These are phyloP conservation scores for Emergomyces pasteurianus DNA, from an alignment of 2,329 filamentous ascomycete genomes.

Conservation along the genomic window DNA sequence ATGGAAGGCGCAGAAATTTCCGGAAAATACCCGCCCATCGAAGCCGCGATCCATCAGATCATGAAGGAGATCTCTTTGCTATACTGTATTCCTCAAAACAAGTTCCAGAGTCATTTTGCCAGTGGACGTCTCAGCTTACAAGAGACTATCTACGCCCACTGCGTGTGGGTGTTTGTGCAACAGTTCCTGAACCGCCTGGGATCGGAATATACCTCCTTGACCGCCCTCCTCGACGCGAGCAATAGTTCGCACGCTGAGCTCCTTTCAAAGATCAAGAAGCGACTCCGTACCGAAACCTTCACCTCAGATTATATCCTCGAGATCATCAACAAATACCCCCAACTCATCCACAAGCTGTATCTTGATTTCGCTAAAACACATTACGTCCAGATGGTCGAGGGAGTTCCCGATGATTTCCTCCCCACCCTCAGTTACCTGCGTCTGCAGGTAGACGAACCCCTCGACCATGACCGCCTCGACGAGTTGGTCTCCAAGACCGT, in stretches of 20 bases:
- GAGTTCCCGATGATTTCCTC: conserved; percentile 54
- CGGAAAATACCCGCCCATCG: conserved; percentile 61
- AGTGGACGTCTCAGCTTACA: conserved; percentile 79
- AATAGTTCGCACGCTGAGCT: conserved; percentile 80
- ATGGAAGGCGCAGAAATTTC: conserved; percentile 46
- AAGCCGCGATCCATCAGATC: conserved; percentile 94
- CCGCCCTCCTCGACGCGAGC: conserved; percentile 63
- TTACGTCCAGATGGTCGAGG: conserved; percentile 53
- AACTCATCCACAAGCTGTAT: conserved; percentile 76
- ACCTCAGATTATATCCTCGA: conserved; percentile 96
- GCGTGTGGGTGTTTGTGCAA: conserved; percentile 93
- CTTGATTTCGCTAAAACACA: conserved; percentile 84
- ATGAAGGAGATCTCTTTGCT: conserved; percentile 95
- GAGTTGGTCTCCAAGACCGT: conserved; percentile 69
- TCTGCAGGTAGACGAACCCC: conserved; percentile 57
- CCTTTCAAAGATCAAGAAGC: conserved; percentile 87
- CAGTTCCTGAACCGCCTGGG: conserved; percentile 95
- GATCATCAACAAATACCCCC: conserved; percentile 85
- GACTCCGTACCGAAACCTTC: conserved; percentile 90
- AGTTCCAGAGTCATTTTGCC: conserved; percentile 82
- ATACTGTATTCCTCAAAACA: conserved; percentile 97
- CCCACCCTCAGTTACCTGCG: conserved; percentile 57
- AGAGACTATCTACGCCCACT: conserved; percentile 95
- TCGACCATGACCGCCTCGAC: conserved; percentile 62
- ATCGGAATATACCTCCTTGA: conserved; percentile 80